phyloP scores from a whole-genome alignment of 2,329 filamentous ascomycete species.

The Sclerotinia trifoliorum region DNA sequence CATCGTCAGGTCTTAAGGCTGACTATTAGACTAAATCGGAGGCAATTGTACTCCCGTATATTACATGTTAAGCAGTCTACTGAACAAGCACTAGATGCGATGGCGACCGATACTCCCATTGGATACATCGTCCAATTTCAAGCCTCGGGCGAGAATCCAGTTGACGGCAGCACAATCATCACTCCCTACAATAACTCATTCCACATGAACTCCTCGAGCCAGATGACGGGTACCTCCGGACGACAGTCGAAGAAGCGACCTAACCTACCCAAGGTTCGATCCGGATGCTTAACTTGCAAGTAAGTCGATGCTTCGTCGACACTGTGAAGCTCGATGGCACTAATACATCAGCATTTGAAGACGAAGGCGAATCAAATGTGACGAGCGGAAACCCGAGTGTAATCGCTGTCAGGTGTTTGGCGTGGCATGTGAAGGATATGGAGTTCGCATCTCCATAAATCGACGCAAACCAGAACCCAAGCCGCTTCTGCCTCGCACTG shows the following conservation, averaged over 20 bases:
- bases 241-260: slow-evolving; percentile 14
- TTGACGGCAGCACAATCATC: neutral
- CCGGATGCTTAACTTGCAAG: slow-evolving; percentile 24
- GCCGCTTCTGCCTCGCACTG: slow-evolving; percentile 4
- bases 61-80: neutral
- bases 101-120: slow-evolving; percentile 1
- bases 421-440: slow-evolving; percentile 19
- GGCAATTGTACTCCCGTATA: neutral
- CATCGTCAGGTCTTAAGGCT: neutral
- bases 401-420: slow-evolving; percentile 17
- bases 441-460: slow-evolving; percentile 7
- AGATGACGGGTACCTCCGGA: neutral
- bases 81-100: neutral
- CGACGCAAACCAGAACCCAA: neutral
- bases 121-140: slow-evolving; percentile 14
- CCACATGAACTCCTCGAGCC: neutral
- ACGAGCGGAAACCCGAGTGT: slow-evolving; percentile 20
- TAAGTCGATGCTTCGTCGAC: slow-evolving; percentile 16
- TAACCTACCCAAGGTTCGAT: slow-evolving; percentile 18
- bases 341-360: slow-evolving; percentile 9
- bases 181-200: neutral
- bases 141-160: neutral
- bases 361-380: slow-evolving; percentile 22
- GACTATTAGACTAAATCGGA: neutral
- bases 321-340: slow-evolving; percentile 1